A percentile compares a stretch with the other conserved stretches of the same genome.
phyloP scores from a whole-genome alignment of 2,329 filamentous ascomycete genomes.

The Colletotrichum orchidophilum region DNA sequence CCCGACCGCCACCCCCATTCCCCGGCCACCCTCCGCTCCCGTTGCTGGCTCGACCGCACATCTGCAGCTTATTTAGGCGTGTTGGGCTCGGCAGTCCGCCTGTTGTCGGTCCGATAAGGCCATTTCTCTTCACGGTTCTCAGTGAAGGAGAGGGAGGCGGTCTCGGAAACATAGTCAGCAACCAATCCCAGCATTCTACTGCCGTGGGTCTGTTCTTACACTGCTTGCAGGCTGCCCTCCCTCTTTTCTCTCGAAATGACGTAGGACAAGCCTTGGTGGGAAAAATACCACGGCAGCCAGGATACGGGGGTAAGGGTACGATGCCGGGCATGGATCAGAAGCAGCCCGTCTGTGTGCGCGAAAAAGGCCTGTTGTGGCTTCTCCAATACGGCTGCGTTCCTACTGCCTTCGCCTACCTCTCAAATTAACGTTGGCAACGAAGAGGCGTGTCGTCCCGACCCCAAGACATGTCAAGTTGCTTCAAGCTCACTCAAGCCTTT shows the following conservation, averaged over 20 bases:
- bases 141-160: not conserved
- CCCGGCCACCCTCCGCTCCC: conserved; percentile 19
- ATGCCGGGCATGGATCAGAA: conserved; percentile 6
- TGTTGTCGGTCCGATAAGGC: conserved; percentile 27
- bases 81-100: conserved; percentile 31
- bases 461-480: conserved; percentile 11
- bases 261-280: conserved; percentile 22
- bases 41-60: conserved; percentile 24
- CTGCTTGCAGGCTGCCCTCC: conserved; percentile 25
- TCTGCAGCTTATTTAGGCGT: conserved; percentile 30
- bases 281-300: not conserved
- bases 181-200: not conserved
- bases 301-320: conserved; percentile 6
- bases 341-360: not conserved
- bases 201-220: conserved; percentile 9
- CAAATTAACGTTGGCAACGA: not conserved
- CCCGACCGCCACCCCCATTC: conserved; percentile 14
- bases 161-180: not conserved
- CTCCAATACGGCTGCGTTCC: not conserved
- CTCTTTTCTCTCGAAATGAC: conserved; percentile 24
- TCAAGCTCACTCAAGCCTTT: conserved; percentile 34
- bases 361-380: not conserved
- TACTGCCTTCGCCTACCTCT: not conserved
- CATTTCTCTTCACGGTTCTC: not conserved
- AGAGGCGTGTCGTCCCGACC: not conserved